These are phyloP conservation scores for Pichia scutulata DNA, from an alignment of 805 yeast species.

Conservation along the genomic window DNA sequence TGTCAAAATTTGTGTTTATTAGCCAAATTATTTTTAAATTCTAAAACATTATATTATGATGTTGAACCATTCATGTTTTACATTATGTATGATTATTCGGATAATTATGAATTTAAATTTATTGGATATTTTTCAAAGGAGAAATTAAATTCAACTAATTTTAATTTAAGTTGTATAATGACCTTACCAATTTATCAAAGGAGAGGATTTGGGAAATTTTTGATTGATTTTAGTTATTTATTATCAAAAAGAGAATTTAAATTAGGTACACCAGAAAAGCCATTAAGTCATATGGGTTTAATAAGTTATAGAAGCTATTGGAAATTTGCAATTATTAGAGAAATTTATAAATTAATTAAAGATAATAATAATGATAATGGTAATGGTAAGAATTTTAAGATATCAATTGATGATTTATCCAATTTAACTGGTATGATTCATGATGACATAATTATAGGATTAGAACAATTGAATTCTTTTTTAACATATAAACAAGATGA, in stretches of 20 bases:
- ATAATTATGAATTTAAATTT: constrained; percentile 50
- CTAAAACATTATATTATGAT: constrained; percentile 88
- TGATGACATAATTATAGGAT: constrained; percentile 79
- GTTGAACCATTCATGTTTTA: constrained; percentile 94
- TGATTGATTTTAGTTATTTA: constrained; percentile 84
- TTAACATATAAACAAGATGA: constrained; percentile 32
- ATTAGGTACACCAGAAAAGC: constrained; percentile 93
- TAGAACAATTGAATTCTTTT: constrained; percentile 68
- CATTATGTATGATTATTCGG: constrained; percentile 64
- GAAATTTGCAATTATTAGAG: constrained; percentile 57
- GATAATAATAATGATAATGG: constrained; percentile 11
- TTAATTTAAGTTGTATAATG: constrained; percentile 84
- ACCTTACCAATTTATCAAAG: constrained; percentile 85
- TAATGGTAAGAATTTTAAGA: constrained; percentile 2
- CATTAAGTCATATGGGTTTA: constrained; percentile 79
- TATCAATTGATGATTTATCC: constrained; percentile 57
- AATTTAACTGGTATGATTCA: constrained; percentile 76
- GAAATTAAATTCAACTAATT: constrained; percentile 62
- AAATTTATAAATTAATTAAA: constrained; percentile 24
- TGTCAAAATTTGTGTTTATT: constrained; percentile 87
- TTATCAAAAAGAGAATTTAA: constrained; percentile 67
- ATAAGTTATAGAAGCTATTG: constrained; percentile 83
- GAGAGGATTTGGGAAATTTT: constrained; percentile 79
- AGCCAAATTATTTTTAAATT: constrained; percentile 82
- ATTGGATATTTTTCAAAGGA: constrained; percentile 95